phyloP scores from a whole-genome alignment of 306 rosid species.

The Malus fusca region DNA sequence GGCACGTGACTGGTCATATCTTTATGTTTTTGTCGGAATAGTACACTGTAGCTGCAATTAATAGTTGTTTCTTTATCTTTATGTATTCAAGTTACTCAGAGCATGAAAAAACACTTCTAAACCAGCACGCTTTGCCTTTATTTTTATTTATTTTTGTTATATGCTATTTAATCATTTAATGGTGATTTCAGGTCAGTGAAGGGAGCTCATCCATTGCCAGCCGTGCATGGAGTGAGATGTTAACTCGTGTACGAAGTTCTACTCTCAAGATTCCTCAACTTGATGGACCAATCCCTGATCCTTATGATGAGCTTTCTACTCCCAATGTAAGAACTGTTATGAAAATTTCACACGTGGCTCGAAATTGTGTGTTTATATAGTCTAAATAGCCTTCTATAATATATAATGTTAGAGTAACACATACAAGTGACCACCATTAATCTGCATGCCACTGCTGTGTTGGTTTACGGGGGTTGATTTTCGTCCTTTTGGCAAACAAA shows the following conservation, averaged over 20 bases:
- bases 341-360: neutral
- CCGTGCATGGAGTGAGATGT: constrained; percentile 31
- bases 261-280: constrained; percentile 80
- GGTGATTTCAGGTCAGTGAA: constrained; percentile 52
- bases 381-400: neutral
- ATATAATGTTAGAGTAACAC: neutral
- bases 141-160: neutral
- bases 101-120: neutral
- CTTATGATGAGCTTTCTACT: constrained; percentile 90
- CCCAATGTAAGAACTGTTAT: constrained; percentile 61
- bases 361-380: neutral
- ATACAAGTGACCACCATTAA: neutral
- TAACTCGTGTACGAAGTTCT: constrained; percentile 26
- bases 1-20: neutral
- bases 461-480: neutral
- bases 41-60: neutral
- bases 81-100: neutral
- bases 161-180: constrained; percentile 15
- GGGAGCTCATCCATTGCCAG: constrained; percentile 44
- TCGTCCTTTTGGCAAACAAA: neutral
- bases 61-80: neutral
- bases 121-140: neutral
- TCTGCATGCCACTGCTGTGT: neutral
- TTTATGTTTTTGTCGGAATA: neutral
- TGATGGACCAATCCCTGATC: constrained; percentile 88